Conservation (phyloP, 768 basidiomycete genomes). For the Naganishia onofrii region DNA sequence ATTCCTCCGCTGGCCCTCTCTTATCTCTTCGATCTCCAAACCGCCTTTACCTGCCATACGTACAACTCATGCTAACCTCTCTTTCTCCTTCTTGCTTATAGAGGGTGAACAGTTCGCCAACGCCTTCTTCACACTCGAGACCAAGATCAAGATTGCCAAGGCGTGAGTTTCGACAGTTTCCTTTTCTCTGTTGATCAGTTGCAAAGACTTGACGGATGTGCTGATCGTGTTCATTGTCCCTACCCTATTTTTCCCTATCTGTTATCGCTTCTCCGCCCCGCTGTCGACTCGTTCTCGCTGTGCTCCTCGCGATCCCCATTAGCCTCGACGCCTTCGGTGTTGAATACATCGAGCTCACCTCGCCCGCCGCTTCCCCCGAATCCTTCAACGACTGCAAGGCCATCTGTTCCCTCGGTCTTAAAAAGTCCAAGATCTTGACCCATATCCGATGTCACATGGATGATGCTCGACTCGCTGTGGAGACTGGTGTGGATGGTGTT, state of each 20-base stretch:
- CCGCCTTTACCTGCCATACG: no score
- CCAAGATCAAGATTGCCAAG: slow-evolving; percentile 98
- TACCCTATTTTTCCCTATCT: no score
- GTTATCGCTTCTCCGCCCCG: background rate
- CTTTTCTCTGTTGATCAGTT: no score
- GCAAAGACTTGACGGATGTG: background rate
- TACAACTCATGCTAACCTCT: no score
- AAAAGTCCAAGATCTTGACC: slow-evolving; percentile 75
- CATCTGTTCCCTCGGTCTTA: slow-evolving; percentile 97
- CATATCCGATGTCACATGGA: slow-evolving; percentile 99
- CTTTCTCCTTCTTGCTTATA: slow-evolving; percentile 42
- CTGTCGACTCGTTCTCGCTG: no score
- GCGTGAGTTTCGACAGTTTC: slow-evolving; percentile 54
- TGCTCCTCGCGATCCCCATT: no score
- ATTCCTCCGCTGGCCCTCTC: no score
- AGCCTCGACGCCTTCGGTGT: slow-evolving; percentile 94
- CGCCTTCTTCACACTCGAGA: slow-evolving; percentile 98
- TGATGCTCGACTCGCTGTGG: slow-evolving; percentile 94
- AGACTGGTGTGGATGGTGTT: slow-evolving; percentile 98
- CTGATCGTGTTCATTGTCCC: background rate
- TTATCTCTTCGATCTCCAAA: no score
- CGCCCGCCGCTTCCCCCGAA: slow-evolving; percentile 94
- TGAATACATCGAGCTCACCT: slow-evolving; percentile 98
- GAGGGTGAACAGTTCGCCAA: slow-evolving; percentile 99
- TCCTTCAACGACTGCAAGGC: slow-evolving; percentile 90